Percentiles rank a stretch among this genome's conserved stretches.
phyloP scores from a whole-genome alignment of 495 filamentous ascomycete species.

The Aspergillus sclerotiicarbonarius region DNA sequence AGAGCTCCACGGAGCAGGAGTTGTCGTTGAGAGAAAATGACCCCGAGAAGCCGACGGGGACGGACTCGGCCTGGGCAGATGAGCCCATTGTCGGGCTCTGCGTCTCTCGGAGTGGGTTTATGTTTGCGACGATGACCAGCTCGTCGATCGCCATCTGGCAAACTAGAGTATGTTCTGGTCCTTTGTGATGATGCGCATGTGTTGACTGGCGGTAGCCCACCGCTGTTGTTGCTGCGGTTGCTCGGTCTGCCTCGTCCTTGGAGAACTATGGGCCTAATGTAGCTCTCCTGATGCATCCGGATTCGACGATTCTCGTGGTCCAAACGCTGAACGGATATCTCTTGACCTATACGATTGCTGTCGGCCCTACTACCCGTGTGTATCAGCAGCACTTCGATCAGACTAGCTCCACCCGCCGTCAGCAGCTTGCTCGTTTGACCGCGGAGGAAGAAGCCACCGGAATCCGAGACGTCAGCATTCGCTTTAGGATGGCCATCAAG shows the following conservation, averaged over 20 bases:
- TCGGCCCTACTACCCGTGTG: constrained; percentile 74
- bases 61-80: constrained; percentile 41
- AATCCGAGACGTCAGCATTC: constrained; percentile 79
- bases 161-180: constrained; percentile 64
- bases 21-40: constrained; percentile 14
- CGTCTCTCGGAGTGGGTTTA: constrained; percentile 75
- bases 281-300: constrained; percentile 81
- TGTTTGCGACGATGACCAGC: constrained; percentile 86
- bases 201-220: constrained; percentile 65
- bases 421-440: constrained; percentile 65
- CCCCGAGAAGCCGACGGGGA: constrained; percentile 15
- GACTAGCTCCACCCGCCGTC: constrained; percentile 65
- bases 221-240: constrained; percentile 78
- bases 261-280: constrained; percentile 81
- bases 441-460: constrained; percentile 67
- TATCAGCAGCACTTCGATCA: constrained; percentile 78
- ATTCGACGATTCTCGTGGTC: constrained; percentile 88
- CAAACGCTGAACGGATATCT: constrained; percentile 85
- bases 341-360: constrained; percentile 91
- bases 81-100: constrained; percentile 70
- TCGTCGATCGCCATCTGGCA: constrained; percentile 91
- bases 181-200: constrained; percentile 16
- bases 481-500: constrained; percentile 97
- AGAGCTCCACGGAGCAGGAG: constrained; percentile 18
- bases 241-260: constrained; percentile 75